Base-by-base conservation (phyloP, 805 yeast species). In the Saccharomycopsis oosterbeekiorum region DNA sequence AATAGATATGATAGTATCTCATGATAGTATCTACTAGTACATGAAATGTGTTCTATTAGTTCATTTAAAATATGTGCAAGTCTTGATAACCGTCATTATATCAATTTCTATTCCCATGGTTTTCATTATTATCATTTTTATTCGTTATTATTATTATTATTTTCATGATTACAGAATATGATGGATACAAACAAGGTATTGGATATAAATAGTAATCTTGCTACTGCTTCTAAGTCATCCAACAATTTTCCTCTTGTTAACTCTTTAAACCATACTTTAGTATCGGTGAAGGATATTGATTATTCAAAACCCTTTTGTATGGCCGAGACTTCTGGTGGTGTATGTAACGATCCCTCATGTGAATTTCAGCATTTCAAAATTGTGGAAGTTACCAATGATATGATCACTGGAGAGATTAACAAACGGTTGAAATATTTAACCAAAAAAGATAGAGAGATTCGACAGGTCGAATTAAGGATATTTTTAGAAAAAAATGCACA, bases 291-390 rank as follows among this genome's bases (percentile, higher is more conserved):
- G 54, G 57, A 34, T 6, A 63, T 63, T 43, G 62, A 61, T 51
- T 41, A 47, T n/a, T 40, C 47, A 9, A 56, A 53, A 15, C 58
- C 59, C n/a, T 57, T 63, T 37, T 63, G 65, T 50, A 43, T 57
- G 53, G 41, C n/a, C 12, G 62, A 59, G 19, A 40, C 47, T 26
- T n/a, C 56, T 61, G 64, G 64, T 6, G 60, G 62, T 3, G 39
- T 19, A 2, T 68, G 70, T 56, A 39, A 55, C 24, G 62, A 62
- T 39, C 24, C 53, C 9, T 37, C 42, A 8, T 68, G 70, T 53
- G 37, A 40, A 6, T 42, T 24, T 41, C 57, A 64, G 19, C 71
- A 69, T 60, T 59, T 66, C 47, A 56, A 57, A 4, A 64, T 63
- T 29, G 56, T 63, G n/a, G 55, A 51, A 11, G 55, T 59, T 17